Conservation (phyloP, 208 protist genomes). For the Crithidia fasciculata region DNA sequence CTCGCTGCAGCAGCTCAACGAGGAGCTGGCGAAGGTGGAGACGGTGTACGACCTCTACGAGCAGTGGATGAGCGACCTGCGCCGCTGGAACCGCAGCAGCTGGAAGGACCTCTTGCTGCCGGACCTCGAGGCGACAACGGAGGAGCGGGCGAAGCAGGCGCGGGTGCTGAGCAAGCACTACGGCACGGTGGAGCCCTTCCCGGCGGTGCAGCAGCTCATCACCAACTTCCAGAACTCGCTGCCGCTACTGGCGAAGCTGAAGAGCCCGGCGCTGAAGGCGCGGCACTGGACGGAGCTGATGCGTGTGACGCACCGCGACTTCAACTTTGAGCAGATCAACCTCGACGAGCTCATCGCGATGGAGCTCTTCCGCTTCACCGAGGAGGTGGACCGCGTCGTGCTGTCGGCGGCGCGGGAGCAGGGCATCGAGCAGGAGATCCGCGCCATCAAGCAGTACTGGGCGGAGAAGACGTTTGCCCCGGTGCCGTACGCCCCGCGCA, state of each 20-base stretch:
- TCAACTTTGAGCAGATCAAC: constrained; percentile 97
- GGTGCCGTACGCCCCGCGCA: constrained; percentile 92
- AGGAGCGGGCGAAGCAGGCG: constrained; percentile 89
- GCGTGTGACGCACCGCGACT: constrained; percentile 92
- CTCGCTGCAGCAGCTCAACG: constrained; percentile 91
- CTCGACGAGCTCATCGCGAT: constrained; percentile 97
- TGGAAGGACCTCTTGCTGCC: constrained; percentile 97
- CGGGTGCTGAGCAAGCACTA: constrained; percentile 88
- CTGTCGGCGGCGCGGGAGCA: constrained; percentile 94
- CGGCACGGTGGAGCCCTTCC: constrained; percentile 88
- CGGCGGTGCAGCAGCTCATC: constrained; percentile 92
- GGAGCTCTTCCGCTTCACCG: constrained; percentile 95
- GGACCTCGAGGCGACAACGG: constrained; percentile 94
- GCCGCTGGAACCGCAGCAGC: constrained; percentile 95
- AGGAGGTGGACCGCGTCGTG: constrained; percentile 96
- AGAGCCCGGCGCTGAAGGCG: constrained; percentile 96
- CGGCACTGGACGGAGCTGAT: constrained; percentile 98
- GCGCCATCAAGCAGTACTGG: constrained; percentile 96
- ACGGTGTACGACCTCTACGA: constrained; percentile 95
- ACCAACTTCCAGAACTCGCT: constrained; percentile 96
- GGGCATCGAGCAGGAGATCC: constrained; percentile 96
- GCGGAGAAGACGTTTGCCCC: constrained; percentile 85
- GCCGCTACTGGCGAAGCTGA: constrained; percentile 96
- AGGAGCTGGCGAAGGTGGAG: constrained; percentile 88
- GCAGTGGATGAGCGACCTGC: constrained; percentile 89